phyloP scores from a whole-genome alignment of 352 stramenopile genomes.

The Phytophthora colocasiae region DNA sequence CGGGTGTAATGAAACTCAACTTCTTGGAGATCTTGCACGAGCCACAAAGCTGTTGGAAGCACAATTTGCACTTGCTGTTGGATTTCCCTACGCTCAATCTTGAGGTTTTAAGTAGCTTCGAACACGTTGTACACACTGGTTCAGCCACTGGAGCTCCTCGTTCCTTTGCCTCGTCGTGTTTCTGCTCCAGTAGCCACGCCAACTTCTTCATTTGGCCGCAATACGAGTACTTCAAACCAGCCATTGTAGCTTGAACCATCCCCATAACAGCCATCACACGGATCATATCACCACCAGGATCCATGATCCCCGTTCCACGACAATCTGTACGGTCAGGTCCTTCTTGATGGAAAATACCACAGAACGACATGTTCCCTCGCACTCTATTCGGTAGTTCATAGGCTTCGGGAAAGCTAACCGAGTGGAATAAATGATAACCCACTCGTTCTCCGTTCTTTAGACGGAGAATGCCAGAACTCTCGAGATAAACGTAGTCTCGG shows the following conservation, averaged over 20 bases:
- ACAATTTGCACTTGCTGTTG: conserved; percentile 30
- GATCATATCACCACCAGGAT: conserved; percentile 23
- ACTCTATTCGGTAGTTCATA: conserved; percentile 26
- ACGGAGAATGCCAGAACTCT: conserved; percentile 13
- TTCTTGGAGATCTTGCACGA: conserved; percentile 33
- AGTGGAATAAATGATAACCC: conserved; percentile 30
- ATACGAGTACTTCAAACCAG: conserved; percentile 35
- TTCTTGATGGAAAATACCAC: conserved; percentile 36
- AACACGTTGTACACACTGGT: conserved; percentile 24
- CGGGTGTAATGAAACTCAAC: conserved; percentile 29
- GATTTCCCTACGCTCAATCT: conserved; percentile 20
- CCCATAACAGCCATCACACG: conserved; percentile 23
- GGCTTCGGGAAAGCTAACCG: conserved; percentile 20
- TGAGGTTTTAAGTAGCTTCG: conserved; percentile 13
- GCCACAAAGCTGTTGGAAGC: conserved; percentile 27
- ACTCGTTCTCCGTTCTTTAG: conserved; percentile 23
- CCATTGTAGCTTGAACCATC: conserved; percentile 34
- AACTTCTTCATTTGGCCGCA: conserved; percentile 48
- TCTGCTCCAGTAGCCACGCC: conserved; percentile 33
- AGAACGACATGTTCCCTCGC: conserved; percentile 49
- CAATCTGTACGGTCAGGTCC: conserved; percentile 13
- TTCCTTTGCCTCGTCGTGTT: conserved; percentile 18
- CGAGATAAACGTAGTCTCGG: conserved; percentile 28
- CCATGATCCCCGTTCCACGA: conserved; percentile 19
- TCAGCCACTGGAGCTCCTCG: neutral